A percentile compares a stretch with the other conserved stretches of the same genome.
Conservation (phyloP, 1,284 basidiomycete species). For the Cryptococcus floricola region DNA sequence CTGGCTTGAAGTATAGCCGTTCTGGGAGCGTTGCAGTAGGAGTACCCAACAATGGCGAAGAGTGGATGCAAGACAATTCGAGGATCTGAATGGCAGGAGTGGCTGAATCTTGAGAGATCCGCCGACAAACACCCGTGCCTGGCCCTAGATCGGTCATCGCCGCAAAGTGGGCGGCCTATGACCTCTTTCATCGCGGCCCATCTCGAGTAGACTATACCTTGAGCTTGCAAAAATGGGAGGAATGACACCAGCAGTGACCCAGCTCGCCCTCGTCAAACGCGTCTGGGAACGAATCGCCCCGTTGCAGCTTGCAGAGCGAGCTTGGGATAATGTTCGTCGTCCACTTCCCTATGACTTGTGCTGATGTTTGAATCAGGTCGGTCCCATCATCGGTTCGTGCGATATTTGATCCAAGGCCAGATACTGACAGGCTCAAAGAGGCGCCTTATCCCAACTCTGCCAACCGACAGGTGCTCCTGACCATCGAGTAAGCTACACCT, state of each 20-base stretch:
- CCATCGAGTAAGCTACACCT: constrained; percentile 66
- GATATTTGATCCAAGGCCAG: neutral
- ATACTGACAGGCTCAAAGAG: constrained; percentile 53
- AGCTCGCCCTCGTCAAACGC: constrained; percentile 39
- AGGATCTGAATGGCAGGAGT: no score
- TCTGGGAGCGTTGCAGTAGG: no score
- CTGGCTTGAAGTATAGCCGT: no score
- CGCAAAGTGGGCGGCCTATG: no score
- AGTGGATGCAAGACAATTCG: no score
- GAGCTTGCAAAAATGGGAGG: constrained; percentile 6
- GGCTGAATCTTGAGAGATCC: no score
- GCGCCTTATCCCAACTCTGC: constrained; percentile 61
- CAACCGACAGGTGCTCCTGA: constrained; percentile 67
- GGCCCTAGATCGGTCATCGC: no score
- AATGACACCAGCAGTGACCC: constrained; percentile 14
- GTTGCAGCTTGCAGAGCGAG: constrained; percentile 68
- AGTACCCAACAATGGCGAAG: no score
- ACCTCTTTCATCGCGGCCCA: neutral
- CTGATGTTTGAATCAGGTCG: constrained; percentile 58
- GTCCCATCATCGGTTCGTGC: constrained; percentile 66
- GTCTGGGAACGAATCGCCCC: constrained; percentile 69
- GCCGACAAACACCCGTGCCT: no score
- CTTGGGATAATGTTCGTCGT: constrained; percentile 76
- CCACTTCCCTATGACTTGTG: neutral
- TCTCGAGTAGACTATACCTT: neutral